Conservation (phyloP, 2,329 filamentous ascomycete genomes). For the Teratosphaeria destructans region DNA sequence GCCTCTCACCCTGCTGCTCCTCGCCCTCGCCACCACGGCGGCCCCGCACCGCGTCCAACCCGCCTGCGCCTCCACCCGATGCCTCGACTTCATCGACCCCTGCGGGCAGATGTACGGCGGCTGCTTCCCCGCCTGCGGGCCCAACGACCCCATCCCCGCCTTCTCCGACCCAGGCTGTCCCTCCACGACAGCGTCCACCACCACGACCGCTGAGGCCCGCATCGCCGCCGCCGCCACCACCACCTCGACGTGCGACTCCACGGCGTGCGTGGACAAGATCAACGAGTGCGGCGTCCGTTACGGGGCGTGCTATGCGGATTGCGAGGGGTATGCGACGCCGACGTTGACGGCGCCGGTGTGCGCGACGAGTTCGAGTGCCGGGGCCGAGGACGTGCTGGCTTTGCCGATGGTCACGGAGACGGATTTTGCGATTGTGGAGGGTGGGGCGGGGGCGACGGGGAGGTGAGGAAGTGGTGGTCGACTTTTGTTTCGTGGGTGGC, state of each 20-base stretch:
- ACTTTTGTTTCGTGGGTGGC: neutral
- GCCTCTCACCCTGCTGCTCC: neutral
- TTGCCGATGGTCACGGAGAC: neutral
- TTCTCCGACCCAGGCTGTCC: conserved; percentile 7
- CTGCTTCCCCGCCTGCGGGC: conserved; percentile 7
- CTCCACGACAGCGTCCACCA: neutral
- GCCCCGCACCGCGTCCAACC: neutral
- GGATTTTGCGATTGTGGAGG: neutral
- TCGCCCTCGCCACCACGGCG: neutral
- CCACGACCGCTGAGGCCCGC: neutral
- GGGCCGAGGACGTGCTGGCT: neutral
- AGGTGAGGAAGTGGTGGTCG: neutral
- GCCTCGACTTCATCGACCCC: conserved; percentile 5
- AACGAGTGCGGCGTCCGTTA: conserved; percentile 10
- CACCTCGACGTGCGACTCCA: conserved; percentile 3
- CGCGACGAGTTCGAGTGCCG: neutral
- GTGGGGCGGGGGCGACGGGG: neutral
- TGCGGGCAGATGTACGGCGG: conserved; percentile 9
- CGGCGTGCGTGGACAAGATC: conserved; percentile 16
- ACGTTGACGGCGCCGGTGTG: conserved; percentile 13
- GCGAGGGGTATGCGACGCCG: conserved; percentile 11
- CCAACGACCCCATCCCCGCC: conserved; percentile 4
- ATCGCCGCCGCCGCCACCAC: neutral
- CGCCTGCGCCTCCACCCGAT: neutral
- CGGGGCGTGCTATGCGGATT: conserved; percentile 12